Base-by-base conservation (phyloP, 225 moss, liverwort and hornwort genomes). In the Marchantia paleacea region DNA sequence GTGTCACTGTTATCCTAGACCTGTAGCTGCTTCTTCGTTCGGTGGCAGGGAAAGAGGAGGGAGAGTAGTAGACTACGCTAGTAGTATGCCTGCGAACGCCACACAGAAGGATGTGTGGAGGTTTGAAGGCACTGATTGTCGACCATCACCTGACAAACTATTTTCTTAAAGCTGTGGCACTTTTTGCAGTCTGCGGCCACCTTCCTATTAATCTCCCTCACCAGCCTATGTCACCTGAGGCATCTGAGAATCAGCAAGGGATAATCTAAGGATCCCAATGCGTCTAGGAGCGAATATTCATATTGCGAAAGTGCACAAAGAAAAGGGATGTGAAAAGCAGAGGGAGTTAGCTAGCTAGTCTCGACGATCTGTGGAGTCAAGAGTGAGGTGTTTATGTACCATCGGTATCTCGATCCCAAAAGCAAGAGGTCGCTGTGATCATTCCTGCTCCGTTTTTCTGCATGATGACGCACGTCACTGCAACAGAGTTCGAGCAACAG, bases 361-460 rank as follows among this genome's bases (percentile, higher is more conserved):
- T 68, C 68, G 62, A 19, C 31, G 30, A 68, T 68, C 68, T 28
- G 14, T 68, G 31, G 16, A 68, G 68, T 68, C 30, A 68, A 68
- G 68, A 68, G 68, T 68, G 68, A 68, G 10, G 68, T 31, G 68
- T 68, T 70, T 39, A 39, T 39, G 57, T 80, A 90, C 96, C 97
- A 75, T 97, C 95, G 0, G 72, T 51, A 12, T 86, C 84, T 80
- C 87, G 88, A 81, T 93, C 91, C 95, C 97, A 97, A 81, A 83
- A 95, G 74, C 90, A 91, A 30, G 92, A 95, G 26, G 91, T 92
- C 26, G 93, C 91, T 54, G 89, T 93, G 0, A 93, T 86, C 93
- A 97, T 93, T 28, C 97, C 95, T 10, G 93, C 91, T 68, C 92
- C 92, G 58, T 93, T 97, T 83, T 97, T 97, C 83, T 93, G 97